Base-by-base conservation (phyloP, 208 protist species). In the Herpetomonas tarakana region DNA sequence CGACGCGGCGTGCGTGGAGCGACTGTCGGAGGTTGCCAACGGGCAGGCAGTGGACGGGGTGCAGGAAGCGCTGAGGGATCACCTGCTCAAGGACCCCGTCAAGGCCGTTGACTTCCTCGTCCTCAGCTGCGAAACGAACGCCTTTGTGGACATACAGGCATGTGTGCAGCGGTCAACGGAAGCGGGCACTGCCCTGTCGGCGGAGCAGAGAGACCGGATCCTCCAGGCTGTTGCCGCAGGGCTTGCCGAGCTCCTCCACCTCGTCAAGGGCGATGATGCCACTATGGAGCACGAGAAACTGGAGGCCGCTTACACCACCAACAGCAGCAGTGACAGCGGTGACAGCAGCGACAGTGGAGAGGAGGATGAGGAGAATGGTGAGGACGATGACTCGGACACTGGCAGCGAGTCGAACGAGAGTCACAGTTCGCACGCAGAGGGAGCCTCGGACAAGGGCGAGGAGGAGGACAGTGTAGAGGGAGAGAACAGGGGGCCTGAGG, bases 71-170 rank as follows among this genome's bases (percentile, higher is more conserved):
- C 64, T 88, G 51, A 55, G 67, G 31, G 41, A 71, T 7, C 74
- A 89, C 66, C 60, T 85, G 38, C 61, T 91, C 72, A 71, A 66
- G 27, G 74, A 89, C 61, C 72, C 75, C 0, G 39, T 28, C 22
- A 66, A 74, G 38, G 31, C 78, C 2, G 58, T 72, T 16, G 55
- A 51, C n/a, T 24, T 86, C 7, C 74, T 93, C 9, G 51, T 70
- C n/a, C 3, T 55, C 21, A 68, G 73, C 24, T 85, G 83, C 44
- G 45, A 35, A 16, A 62, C 29, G 2, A 58, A 64, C n/a, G 74
- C 86, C n/a, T 81, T 85, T 44, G 59, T 51, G 9, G 70, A 74
- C n/a, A 52, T 88, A 4, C 18, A 60, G 19, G 61, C 47, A 1
- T 91, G 74, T 31, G 28, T 90, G 2, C 30, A 52, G 46, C 52